phyloP scores from a whole-genome alignment of 306 rosid species.

The Luffa acutangula region DNA sequence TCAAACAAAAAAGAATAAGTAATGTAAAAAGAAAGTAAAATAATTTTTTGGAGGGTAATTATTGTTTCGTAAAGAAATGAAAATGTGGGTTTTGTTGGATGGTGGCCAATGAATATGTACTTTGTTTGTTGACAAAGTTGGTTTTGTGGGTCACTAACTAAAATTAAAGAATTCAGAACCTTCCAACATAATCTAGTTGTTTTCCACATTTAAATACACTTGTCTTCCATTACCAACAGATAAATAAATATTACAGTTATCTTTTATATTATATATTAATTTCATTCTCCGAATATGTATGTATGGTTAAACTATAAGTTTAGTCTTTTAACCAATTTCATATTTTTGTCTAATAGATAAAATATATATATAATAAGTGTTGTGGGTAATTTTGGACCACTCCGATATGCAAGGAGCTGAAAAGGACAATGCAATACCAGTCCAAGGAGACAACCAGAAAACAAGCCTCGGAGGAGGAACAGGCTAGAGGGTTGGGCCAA shows the following conservation, averaged over 20 bases:
- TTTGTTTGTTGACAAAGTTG: background rate
- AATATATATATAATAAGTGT: too few species aligned
- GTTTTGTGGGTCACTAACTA: background rate
- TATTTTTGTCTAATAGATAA: too few species aligned
- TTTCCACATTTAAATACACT: background rate
- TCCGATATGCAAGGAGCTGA: too few species aligned
- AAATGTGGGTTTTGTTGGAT: background rate
- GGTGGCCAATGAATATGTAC: background rate
- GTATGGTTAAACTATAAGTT: too few species aligned
- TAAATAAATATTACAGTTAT: too few species aligned
- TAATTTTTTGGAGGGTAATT: background rate
- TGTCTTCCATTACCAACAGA: background rate
- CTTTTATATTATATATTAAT: background rate
- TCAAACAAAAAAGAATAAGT: background rate
- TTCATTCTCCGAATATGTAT: too few species aligned
- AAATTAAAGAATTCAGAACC: background rate
- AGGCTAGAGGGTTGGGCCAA: too few species aligned
- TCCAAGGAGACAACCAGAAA: too few species aligned
- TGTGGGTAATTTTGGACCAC: too few species aligned
- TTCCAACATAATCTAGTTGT: background rate
- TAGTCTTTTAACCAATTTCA: too few species aligned
- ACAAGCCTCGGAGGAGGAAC: too few species aligned
- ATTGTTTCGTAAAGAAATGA: constrained; percentile 1
- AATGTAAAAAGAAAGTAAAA: background rate
- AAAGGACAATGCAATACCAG: too few species aligned